A percentile compares a stretch with the other conserved stretches of the same genome.
Conservation (phyloP, 1,284 basidiomycete species). For the Fomes fomentarius region DNA sequence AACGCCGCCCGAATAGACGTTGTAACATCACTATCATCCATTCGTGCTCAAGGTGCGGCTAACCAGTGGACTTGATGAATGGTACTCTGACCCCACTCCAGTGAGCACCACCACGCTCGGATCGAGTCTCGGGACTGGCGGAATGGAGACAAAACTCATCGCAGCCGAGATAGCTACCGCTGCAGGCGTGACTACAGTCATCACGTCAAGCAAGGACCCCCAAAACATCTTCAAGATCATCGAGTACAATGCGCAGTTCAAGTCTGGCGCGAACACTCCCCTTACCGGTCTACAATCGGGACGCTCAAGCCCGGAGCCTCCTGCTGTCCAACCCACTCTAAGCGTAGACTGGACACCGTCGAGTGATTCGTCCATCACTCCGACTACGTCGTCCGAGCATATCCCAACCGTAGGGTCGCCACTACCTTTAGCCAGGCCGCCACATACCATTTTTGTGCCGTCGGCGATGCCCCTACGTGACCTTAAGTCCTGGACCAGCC, state of each 20-base stretch:
- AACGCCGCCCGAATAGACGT: conserved; percentile 80
- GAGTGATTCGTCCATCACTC: conserved; percentile 7
- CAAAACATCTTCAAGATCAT: conserved; percentile 84
- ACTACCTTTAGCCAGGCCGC: conserved; percentile 47
- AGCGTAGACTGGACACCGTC: conserved; percentile 12
- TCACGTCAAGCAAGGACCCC: conserved; percentile 84
- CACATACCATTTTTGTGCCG: conserved; percentile 89
- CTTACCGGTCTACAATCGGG: conserved; percentile 36
- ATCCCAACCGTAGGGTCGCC: conserved; percentile 3
- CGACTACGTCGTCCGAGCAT: conserved; percentile 12
- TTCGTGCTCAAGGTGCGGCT: conserved; percentile 76
- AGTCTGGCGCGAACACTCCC: conserved; percentile 36
- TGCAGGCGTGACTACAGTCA: conserved; percentile 94
- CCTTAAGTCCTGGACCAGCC: conserved; percentile 94
- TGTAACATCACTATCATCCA: conserved; percentile 83
- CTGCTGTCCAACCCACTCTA: conserved; percentile 5
- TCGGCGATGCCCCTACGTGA: conserved; percentile 80
- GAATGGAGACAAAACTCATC: conserved; percentile 99
- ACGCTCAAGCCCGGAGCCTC: conserved; percentile 40
- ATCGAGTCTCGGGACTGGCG: conserved; percentile 93
- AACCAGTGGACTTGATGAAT: no score
- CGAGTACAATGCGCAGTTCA: conserved; percentile 61
- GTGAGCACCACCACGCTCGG: conserved; percentile 93
- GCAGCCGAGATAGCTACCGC: conserved; percentile 97
- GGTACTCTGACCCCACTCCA: conserved; percentile 35